These are phyloP conservation scores for Blastobotrys indianensis DNA, from an alignment of 1,139 yeast species.

Conservation along the genomic window DNA sequence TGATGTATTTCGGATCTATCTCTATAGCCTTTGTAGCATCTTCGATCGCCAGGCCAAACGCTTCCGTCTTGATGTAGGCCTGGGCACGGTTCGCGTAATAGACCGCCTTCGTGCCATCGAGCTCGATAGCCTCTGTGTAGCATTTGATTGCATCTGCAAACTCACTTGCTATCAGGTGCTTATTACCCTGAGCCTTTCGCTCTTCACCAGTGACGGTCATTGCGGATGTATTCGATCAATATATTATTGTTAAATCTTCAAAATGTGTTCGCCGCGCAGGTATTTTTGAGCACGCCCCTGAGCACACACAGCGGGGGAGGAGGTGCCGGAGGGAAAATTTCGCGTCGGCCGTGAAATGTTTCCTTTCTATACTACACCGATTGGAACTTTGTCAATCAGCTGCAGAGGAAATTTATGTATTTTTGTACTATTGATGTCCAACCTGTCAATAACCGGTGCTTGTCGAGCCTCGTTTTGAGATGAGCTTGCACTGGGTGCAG, in stretches of 20 bases:
- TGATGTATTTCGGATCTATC: slow-evolving; percentile 60
- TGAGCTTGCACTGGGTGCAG: background rate
- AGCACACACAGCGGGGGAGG: background rate
- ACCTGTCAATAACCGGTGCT: background rate
- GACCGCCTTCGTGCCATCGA: slow-evolving; percentile 62
- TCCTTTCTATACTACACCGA: background rate
- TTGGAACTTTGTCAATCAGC: no score
- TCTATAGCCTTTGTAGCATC: slow-evolving; percentile 72
- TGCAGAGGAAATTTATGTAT: background rate
- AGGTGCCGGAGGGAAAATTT: background rate
- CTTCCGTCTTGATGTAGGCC: slow-evolving; percentile 78
- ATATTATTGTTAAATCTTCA: background rate
- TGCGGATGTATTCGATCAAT: background rate
- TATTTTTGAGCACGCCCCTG: background rate
- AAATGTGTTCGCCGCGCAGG: background rate
- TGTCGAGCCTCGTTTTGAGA: slow-evolving; percentile 10
- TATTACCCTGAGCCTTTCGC: slow-evolving; percentile 67
- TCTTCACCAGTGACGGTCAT: slow-evolving; percentile 17
- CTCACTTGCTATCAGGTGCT: slow-evolving; percentile 55
- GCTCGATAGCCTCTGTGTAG: slow-evolving; percentile 72
- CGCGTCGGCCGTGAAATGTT: no score
- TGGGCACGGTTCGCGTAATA: slow-evolving; percentile 86
- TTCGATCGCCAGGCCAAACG: slow-evolving; percentile 73
- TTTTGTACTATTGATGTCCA: background rate
- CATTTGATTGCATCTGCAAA: slow-evolving; percentile 61